Evolutionary conservation across 2,329 filamentous ascomycete species (phyloP).

Genomic region (Sarocladium oryzae): DNA sequence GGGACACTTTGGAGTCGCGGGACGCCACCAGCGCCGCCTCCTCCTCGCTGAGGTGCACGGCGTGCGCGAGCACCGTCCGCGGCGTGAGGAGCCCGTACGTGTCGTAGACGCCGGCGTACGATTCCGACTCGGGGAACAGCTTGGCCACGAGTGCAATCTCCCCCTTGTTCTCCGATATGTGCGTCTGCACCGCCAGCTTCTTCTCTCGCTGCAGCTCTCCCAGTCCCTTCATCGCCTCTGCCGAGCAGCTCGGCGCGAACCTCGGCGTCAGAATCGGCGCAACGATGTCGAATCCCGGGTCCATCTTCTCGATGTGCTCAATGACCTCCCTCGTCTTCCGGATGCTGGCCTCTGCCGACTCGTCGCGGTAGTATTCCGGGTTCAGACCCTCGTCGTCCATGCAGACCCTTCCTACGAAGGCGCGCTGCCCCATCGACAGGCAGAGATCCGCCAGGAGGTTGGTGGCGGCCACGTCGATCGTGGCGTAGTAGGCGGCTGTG

Average conservation of each 20-base stretch:
- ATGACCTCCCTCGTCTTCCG: constrained; percentile 53
- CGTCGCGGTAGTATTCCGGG: constrained; percentile 76
- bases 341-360: constrained; percentile 51
- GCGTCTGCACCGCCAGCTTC: constrained; percentile 72
- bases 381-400: constrained; percentile 69
- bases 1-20: constrained; percentile 61
- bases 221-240: constrained; percentile 54
- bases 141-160: constrained; percentile 66
- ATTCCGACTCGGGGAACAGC: constrained; percentile 57
- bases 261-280: constrained; percentile 73
- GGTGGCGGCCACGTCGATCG: constrained; percentile 78
- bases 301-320: constrained; percentile 58
- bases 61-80: constrained; percentile 79
- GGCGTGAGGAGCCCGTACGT: constrained; percentile 58
- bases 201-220: constrained; percentile 58
- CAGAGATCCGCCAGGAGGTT: constrained; percentile 86
- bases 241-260: constrained; percentile 59
- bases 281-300: constrained; percentile 59
- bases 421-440: constrained; percentile 71
- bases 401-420: constrained; percentile 88
- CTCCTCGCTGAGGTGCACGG: constrained; percentile 62
- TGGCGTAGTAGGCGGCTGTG: constrained; percentile 91
- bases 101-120: constrained; percentile 79
- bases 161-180: constrained; percentile 74
- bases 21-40: constrained; percentile 60